Percentiles rank a stretch among this genome's conserved stretches.
Conservation (phyloP, 208 protist species). For the Herpetomonas samuelpessoai region DNA sequence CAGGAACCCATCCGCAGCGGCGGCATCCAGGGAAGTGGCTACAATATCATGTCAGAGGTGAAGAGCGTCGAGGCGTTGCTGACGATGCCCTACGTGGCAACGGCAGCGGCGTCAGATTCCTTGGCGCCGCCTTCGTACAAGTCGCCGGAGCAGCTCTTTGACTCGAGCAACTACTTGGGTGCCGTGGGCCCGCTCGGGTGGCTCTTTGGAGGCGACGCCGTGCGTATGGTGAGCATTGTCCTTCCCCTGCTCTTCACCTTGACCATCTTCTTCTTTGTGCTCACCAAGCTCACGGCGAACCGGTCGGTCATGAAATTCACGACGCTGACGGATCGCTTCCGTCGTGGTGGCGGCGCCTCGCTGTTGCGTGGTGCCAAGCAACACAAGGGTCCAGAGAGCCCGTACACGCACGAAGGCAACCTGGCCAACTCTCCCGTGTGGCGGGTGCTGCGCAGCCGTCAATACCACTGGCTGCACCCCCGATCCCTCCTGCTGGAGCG, state of each 20-base stretch:
- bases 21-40: background rate
- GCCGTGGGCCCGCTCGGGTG: background rate
- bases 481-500: conserved; percentile 52
- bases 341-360: too few relatives aligned
- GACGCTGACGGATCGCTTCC: conserved; percentile 3
- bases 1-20: background rate
- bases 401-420: conserved; percentile 23
- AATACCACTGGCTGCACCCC: conserved; percentile 63
- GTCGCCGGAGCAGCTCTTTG: background rate
- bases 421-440: conserved; percentile 55
- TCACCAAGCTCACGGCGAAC: conserved; percentile 44
- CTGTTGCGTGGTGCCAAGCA: background rate
- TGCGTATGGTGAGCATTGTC: conserved; percentile 12
- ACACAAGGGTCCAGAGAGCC: background rate
- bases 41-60: background rate
- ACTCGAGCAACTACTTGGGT: background rate
- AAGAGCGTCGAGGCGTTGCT: background rate
- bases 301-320: conserved; percentile 21
- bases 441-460: conserved; percentile 43
- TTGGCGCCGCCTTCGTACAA: background rate
- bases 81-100: background rate
- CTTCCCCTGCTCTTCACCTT: conserved; percentile 26
- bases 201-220: background rate
- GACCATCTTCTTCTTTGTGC: conserved; percentile 20
- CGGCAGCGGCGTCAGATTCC: background rate